A percentile compares a stretch with the other conserved stretches of the same genome.
Evolutionary conservation across 1,139 yeast genomes (phyloP).

Genomic region (Schwanniomyces etchellsii): DNA sequence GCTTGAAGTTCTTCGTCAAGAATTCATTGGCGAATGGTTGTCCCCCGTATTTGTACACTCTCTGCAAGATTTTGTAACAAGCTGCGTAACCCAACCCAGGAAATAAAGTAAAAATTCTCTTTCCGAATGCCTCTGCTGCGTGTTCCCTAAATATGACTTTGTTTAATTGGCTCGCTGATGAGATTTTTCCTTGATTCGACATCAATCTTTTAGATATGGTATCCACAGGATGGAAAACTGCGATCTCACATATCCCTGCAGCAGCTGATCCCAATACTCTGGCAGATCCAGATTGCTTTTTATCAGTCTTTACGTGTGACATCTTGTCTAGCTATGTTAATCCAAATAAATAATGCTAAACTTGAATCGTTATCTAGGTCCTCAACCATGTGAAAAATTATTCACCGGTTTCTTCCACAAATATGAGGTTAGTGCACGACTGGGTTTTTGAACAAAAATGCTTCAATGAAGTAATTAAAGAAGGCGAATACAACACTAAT

Average conservation of each 20-base stretch:
- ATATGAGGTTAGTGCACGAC: too few species aligned
- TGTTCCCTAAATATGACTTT: constrained; percentile 80
- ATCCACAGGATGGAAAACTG: constrained; percentile 97
- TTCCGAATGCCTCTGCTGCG: constrained; percentile 64
- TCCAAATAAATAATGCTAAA: background rate
- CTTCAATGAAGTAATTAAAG: too few species aligned
- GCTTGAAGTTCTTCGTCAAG: constrained; percentile 68
- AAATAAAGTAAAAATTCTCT: constrained; percentile 76
- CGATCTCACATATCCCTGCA: constrained; percentile 95
- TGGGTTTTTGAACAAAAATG: too few species aligned
- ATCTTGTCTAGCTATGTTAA: background rate
- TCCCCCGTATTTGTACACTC: constrained; percentile 98
- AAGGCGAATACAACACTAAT: background rate
- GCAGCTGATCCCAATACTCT: constrained; percentile 95
- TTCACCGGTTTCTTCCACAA: background rate
- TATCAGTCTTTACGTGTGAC: constrained; percentile 36
- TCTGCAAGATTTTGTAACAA: constrained; percentile 89
- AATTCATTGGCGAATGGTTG: constrained; percentile 98
- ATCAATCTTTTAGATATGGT: constrained; percentile 95
- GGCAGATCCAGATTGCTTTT: constrained; percentile 85
- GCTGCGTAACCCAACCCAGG: constrained; percentile 99
- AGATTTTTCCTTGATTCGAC: constrained; percentile 82
- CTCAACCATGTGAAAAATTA: background rate
- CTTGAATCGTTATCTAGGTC: background rate
- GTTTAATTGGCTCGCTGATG: constrained; percentile 64